These are phyloP conservation scores for Colletotrichum scovillei DNA, from an alignment of 2,329 filamentous ascomycete genomes.

Conservation along the genomic window DNA sequence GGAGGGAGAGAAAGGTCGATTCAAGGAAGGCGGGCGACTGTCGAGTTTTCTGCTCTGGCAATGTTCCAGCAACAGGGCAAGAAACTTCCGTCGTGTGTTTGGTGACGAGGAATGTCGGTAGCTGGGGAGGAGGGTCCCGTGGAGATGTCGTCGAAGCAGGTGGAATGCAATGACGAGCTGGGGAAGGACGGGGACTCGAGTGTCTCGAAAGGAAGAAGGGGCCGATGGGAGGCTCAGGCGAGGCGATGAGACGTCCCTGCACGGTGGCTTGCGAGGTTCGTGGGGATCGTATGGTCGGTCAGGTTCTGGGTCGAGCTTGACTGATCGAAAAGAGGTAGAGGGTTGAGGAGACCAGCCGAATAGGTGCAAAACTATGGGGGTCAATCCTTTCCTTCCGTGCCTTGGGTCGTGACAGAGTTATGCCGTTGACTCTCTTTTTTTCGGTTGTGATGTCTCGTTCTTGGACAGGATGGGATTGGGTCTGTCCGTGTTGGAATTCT, in stretches of 20 bases:
- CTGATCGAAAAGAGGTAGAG: background rate
- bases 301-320: background rate
- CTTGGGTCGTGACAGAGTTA: conserved; percentile 2
- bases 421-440: conserved; percentile 19
- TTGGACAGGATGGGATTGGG: background rate
- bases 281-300: conserved; percentile 24
- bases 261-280: conserved; percentile 26
- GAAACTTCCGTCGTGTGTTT: conserved; percentile 26
- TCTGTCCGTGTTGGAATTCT: background rate
- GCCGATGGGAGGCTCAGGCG: conserved; percentile 6
- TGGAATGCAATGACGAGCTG: conserved; percentile 32
- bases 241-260: conserved; percentile 2
- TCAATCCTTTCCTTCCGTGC: conserved; percentile 33
- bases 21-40: conserved; percentile 18
- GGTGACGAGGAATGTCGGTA: conserved; percentile 32
- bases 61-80: conserved; percentile 37
- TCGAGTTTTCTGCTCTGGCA: conserved; percentile 36
- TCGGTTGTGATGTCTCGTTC: background rate
- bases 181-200: conserved; percentile 9
- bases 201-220: conserved; percentile 16
- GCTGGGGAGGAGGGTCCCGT: conserved; percentile 34
- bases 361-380: conserved; percentile 16
- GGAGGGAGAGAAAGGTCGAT: conserved; percentile 11
- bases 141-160: conserved; percentile 32
- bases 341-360: conserved; percentile 23